Evolutionary conservation across 2,329 filamentous ascomycete genomes (phyloP), one percentile per base, ranked within the genome.

Genomic region (Bimuria novae-zelandiae): DNA sequence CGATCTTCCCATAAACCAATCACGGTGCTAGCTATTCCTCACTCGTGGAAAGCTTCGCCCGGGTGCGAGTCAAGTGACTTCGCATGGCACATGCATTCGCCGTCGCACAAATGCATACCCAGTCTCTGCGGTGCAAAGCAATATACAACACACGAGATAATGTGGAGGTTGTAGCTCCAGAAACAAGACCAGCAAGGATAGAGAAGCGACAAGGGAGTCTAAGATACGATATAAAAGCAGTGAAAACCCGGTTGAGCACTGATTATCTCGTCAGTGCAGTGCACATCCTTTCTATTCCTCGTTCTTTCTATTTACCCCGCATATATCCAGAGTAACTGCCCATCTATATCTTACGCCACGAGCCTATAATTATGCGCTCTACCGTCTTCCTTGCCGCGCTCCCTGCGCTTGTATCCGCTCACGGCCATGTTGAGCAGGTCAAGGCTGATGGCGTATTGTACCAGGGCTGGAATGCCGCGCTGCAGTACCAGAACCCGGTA

Each of bases 381-480:
- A 45, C 53, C 43, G 23, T 61, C 43, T 30, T 64, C 25, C 16
- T 55, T n/a, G 50, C 61, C 37, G 51, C 58, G 23, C 55, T 65
- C 17, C 54, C 57, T 5, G 43, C 65, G 16, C 60, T 69, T 21
- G 57, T 62, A 32, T 51, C 67, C 36, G 68, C 66, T 30, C 69
- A 73, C 57, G 68, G 70, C 41, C 64, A 70, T 49, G 65, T 73
- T 44, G 52, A 57, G 10, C 62, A 57, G 27, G 65, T 72, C 54
- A 43, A 63, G 36, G 67, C 61, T 29, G 65, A 68, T 43, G 63
- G 67, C 52, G 56, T 53, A 17, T 60, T 56, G 44, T 71, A 68
- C 59, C 54, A 59, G 14, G 70, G 70, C 35, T 72, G 65, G 65
- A 66, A 71, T 49, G 62, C 68, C 10, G 62, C 58, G 4, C 55